A percentile compares a stretch with the other conserved stretches of the same genome.
Evolutionary conservation across 2,329 filamentous ascomycete genomes (phyloP).

Genomic region (Neocatenulostroma microsporum): DNA sequence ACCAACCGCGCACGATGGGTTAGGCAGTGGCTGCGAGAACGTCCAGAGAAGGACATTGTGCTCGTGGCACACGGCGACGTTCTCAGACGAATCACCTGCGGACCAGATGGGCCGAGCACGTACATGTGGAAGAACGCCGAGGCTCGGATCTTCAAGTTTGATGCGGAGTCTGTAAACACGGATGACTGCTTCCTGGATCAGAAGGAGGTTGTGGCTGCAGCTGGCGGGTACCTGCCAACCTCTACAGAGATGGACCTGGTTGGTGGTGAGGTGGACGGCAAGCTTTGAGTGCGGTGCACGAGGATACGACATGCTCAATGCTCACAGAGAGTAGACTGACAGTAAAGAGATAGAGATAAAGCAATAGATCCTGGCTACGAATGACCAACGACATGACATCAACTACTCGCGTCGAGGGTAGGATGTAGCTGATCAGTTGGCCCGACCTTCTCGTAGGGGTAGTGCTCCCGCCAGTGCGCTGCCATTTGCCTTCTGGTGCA

Average conservation of each 20-base stretch:
- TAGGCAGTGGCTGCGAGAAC: slow-evolving; percentile 22
- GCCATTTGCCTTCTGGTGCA: too few species aligned
- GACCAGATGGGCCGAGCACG: slow-evolving; percentile 15
- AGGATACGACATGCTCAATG: too few species aligned
- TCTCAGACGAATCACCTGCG: slow-evolving; percentile 23
- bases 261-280: slow-evolving; percentile 1
- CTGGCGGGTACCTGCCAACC: slow-evolving; percentile 27
- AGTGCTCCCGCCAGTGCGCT: too few species aligned
- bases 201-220: slow-evolving; percentile 22
- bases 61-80: slow-evolving; percentile 30
- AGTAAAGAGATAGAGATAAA: too few species aligned
- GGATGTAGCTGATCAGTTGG: too few species aligned
- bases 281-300: too few species aligned
- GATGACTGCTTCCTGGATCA: slow-evolving; percentile 24
- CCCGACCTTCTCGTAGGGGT: too few species aligned
- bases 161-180: slow-evolving; percentile 17
- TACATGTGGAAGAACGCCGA: slow-evolving; percentile 28
- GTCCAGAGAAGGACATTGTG: slow-evolving; percentile 27
- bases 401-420: too few species aligned
- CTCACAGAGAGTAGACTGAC: too few species aligned
- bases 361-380: too few species aligned
- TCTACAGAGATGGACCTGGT: slow-evolving; percentile 22
- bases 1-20: slow-evolving; percentile 24
- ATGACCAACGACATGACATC: too few species aligned
- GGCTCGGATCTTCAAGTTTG: slow-evolving; percentile 22